These are phyloP conservation scores for Didymellaceae sp. DNA, from an alignment of 2,329 filamentous ascomycete species.

Conservation along the genomic window DNA sequence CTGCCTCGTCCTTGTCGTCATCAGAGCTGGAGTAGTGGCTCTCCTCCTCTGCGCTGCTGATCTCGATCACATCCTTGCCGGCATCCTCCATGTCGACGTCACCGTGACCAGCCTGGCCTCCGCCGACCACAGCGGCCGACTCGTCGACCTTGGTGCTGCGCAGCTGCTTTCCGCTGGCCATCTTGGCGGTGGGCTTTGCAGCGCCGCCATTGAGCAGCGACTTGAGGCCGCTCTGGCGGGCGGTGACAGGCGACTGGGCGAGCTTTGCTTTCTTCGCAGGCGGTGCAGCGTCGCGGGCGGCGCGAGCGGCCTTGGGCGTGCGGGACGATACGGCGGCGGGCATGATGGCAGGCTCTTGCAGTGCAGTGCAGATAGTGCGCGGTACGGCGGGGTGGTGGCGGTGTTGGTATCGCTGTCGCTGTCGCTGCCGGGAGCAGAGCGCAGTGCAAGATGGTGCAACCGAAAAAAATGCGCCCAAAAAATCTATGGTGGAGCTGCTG, in stretches of 20 bases:
- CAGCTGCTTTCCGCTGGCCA: conserved; percentile 60
- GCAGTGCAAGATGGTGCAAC: conserved; percentile 27
- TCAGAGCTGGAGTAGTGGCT: conserved; percentile 45
- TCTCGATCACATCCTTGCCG: conserved; percentile 52
- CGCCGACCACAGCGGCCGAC: conserved; percentile 61
- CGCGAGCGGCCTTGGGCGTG: conserved; percentile 25
- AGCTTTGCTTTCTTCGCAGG: conserved; percentile 49
- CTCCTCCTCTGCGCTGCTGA: conserved; percentile 56
- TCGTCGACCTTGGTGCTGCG: conserved; percentile 64
- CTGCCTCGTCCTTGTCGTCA: conserved; percentile 39
- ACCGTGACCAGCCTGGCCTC: conserved; percentile 54
- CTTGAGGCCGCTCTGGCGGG: conserved; percentile 40
- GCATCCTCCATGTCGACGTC: conserved; percentile 48
- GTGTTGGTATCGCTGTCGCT: conserved; percentile 8
- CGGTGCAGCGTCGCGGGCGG: conserved; percentile 38
- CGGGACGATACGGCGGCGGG: conserved; percentile 43
- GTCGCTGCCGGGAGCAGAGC: conserved; percentile 34
- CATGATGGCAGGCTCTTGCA: conserved; percentile 33
- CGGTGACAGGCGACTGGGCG: conserved; percentile 33
- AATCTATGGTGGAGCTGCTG: conserved; percentile 17
- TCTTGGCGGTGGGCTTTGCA: conserved; percentile 54
- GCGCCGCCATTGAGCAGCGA: conserved; percentile 38
- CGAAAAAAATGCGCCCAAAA: conserved; percentile 23
- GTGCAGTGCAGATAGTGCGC: no score
- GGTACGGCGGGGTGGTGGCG: conserved; percentile 14